phyloP scores from a whole-genome alignment of 2,329 filamentous ascomycete genomes.

The Colletotrichum sp. region DNA sequence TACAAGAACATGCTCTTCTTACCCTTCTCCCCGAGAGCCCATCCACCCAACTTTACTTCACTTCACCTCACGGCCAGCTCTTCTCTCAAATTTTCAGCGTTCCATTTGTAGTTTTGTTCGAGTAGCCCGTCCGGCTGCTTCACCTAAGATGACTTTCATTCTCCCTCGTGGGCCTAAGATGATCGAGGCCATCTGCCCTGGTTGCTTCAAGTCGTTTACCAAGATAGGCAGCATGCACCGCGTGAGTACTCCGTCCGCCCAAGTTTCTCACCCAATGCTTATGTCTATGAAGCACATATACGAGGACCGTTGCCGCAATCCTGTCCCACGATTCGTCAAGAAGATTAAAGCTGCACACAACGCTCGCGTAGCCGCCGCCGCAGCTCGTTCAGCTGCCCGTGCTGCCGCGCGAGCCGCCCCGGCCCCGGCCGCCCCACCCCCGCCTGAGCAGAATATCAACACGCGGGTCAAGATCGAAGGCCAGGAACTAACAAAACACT shows the following conservation, averaged over 20 bases:
- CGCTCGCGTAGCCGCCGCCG: slow-evolving; percentile 1
- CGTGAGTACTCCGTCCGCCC: background rate
- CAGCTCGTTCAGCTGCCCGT: background rate
- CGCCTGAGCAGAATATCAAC: background rate
- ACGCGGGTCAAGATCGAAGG: background rate
- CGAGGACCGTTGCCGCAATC: slow-evolving; percentile 2
- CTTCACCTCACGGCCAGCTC: background rate
- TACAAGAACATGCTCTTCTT: background rate
- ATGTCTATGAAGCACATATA: background rate
- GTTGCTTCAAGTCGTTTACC: slow-evolving; percentile 5
- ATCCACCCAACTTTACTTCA: background rate
- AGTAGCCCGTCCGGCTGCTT: background rate
- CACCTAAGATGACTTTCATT: background rate
- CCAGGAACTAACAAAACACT: background rate
- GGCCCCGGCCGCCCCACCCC: background rate
- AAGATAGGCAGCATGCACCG: slow-evolving; percentile 12
- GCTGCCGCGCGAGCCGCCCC: background rate
- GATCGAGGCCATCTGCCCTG: slow-evolving; percentile 9
- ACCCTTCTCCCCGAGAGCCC: background rate
- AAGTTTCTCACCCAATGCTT: background rate
- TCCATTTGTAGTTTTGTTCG: background rate
- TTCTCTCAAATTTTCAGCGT: background rate
- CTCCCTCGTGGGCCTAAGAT: background rate
- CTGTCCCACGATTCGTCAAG: slow-evolving; percentile 1
- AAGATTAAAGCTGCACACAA: background rate